A percentile compares a stretch with the other conserved stretches of the same genome.
phyloP scores from a whole-genome alignment of 768 basidiomycete genomes.

The Astraeus odoratus region DNA sequence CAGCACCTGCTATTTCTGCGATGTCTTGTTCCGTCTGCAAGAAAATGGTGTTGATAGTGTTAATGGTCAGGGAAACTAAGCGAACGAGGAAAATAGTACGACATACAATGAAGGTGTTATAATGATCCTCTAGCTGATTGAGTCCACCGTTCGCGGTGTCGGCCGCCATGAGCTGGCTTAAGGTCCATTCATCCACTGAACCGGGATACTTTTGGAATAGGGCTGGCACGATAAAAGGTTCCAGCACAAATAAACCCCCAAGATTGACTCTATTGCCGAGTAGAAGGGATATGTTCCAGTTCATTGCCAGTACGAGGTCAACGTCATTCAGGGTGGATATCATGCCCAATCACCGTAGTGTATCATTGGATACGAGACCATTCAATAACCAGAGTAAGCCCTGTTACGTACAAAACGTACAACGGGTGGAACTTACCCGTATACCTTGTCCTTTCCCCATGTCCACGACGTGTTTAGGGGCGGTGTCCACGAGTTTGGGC shows the following conservation, averaged over 20 bases:
- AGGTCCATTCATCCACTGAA: conserved; percentile 60
- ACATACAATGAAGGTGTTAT: conserved; percentile 75
- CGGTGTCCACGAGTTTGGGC: conserved; percentile 74
- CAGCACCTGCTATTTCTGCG: conserved; percentile 82
- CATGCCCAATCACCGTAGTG: background rate
- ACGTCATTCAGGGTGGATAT: too few species aligned
- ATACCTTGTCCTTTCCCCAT: conserved; percentile 54
- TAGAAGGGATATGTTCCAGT: background rate
- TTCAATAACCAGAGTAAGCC: too few species aligned
- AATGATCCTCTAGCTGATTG: conserved; percentile 68
- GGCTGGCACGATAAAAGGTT: conserved; percentile 69
- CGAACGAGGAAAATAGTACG: background rate
- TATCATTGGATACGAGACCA: background rate
- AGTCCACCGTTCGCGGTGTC: conserved; percentile 59
- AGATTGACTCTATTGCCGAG: conserved; percentile 48
- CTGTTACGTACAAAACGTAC: too few species aligned
- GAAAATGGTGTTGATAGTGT: background rate
- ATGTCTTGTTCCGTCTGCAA: conserved; percentile 82
- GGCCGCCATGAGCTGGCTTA: conserved; percentile 57
- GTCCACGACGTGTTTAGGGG: conserved; percentile 71
- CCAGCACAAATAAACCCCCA: conserved; percentile 69
- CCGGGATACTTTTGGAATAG: conserved; percentile 55
- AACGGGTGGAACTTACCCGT: too few species aligned
- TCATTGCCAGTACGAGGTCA: too few species aligned
- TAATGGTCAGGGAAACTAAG: background rate